Conservation (phyloP, 1,139 yeast genomes). For the Lodderomyces pseudojiufengensis region DNA sequence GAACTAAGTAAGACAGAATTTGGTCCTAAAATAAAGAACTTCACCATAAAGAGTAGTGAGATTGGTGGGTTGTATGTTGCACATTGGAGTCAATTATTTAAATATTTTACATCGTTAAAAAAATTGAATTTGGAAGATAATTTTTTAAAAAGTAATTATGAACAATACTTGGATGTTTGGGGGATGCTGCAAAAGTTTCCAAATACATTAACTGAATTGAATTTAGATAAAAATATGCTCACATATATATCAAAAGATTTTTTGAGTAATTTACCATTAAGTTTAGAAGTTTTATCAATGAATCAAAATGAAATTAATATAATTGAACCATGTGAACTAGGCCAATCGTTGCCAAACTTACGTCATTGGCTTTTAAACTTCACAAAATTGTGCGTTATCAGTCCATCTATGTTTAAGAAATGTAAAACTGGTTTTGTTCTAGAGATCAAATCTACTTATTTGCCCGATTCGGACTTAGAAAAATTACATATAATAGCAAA, state of each 20-base stretch:
- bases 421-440: conserved; percentile 11
- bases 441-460: conserved; percentile 9
- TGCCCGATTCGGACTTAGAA: conserved; percentile 7
- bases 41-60: conserved; percentile 33
- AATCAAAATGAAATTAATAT: conserved; percentile 14
- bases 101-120: conserved; percentile 21
- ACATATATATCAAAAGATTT: conserved; percentile 20
- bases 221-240: conserved; percentile 27
- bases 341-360: conserved; percentile 18
- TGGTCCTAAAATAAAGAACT: conserved; percentile 19
- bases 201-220: conserved; percentile 19
- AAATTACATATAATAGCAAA: conserved; percentile 8
- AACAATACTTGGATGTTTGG: conserved; percentile 21
- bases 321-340: conserved; percentile 12
- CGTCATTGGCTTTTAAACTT: conserved; percentile 14
- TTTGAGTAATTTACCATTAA: conserved; percentile 25
- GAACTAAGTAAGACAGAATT: conserved; percentile 10
- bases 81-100: conserved; percentile 34
- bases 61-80: conserved; percentile 32
- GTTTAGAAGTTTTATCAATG: conserved; percentile 22
- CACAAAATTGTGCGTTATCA: conserved; percentile 15
- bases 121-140: conserved; percentile 28
- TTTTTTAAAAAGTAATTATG: conserved; percentile 19
- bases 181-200: conserved; percentile 29
- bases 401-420: conserved; percentile 14